phyloP scores from a whole-genome alignment of 768 basidiomycete species.

The Podaxis carcinomalis region DNA sequence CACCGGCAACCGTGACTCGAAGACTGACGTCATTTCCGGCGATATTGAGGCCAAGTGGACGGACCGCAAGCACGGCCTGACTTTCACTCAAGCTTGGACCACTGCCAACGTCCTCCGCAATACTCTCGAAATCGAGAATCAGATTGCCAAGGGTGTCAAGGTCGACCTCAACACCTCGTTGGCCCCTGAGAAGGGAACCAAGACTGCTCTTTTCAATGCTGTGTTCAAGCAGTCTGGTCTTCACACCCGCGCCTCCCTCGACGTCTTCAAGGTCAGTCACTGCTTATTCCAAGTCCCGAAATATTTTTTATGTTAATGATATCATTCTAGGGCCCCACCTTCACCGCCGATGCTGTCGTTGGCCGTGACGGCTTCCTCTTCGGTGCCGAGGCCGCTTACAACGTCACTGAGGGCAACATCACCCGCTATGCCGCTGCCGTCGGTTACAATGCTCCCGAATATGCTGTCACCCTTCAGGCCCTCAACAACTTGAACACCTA shows the following conservation, averaged over 20 bases:
- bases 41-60: conserved; percentile 96
- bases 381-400: conserved; percentile 95
- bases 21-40: conserved; percentile 68
- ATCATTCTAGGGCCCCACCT: conserved; percentile 77
- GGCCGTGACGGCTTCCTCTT: conserved; percentile 97
- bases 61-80: conserved; percentile 89
- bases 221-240: conserved; percentile 95
- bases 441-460: conserved; percentile 96
- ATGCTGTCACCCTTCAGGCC: conserved; percentile 90
- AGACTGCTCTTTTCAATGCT: conserved; percentile 78
- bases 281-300: conserved; percentile 7
- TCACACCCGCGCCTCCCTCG: conserved; percentile 86
- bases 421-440: conserved; percentile 88
- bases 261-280: conserved; percentile 82
- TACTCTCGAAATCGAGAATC: conserved; percentile 92
- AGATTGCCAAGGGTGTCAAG: conserved; percentile 97
- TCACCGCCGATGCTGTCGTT: conserved; percentile 93
- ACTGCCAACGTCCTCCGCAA: conserved; percentile 90
- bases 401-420: conserved; percentile 90
- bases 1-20: conserved; percentile 74
- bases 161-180: conserved; percentile 83
- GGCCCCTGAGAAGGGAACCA: conserved; percentile 81
- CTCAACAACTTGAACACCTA: conserved; percentile 93
- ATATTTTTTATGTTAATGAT: neutral
- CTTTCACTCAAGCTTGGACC: conserved; percentile 94